Evolutionary conservation across 805 yeast species (phyloP), one percentile per base, ranked within the genome.

Genomic region (Aciculoconidium aculeatum): DNA sequence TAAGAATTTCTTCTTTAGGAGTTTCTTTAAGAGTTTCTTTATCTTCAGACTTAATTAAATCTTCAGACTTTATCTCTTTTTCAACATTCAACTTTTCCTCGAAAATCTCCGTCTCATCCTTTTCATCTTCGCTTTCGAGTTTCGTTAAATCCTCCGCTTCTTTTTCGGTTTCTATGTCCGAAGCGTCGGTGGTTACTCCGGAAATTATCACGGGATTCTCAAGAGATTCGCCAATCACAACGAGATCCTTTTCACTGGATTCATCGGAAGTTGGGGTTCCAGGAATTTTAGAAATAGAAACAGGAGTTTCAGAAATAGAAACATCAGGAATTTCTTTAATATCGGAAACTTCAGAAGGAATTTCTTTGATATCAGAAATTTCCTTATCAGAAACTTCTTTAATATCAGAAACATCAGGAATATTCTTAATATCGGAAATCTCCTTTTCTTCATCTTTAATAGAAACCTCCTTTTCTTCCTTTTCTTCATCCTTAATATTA

Each of bases 361-460:
- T 28, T 6, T n/a, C n/a, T n/a, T 28, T 18, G 15, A 5, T 14
- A 5, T 16, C 28, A n/a, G 21, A 7, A 5, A 14, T 2, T 8
- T 17, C 31, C 29, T 26, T 17, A 4, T 11, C 29, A 14, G 19
- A 26, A 13, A 17, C 19, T 16, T 16, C 23, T 3, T 11, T 21
- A 3, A 12, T 13, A 13, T 28, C 25, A 7, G 23, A 8, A 13
- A 23, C 28, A 9, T 31, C 29, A 6, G 14, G 15, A 9, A 23
- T 19, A 18, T 15, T 21, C 11, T 24, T 15, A 12, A 11, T 23
- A 6, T 6, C 25, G n/a, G n/a, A n/a, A n/a, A 7, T 21, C 6
- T 10, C 18, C 6, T 17, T 10, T 9, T 19, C 23, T 19, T 27
- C 24, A 12, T 17, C 18, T 21, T 20, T 11, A 9, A 7, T 13